Percentiles rank a stretch among this genome's conserved stretches.
These are phyloP conservation scores for Albatrellus ellisii DNA, from an alignment of 768 basidiomycete species.

Conservation along the genomic window DNA sequence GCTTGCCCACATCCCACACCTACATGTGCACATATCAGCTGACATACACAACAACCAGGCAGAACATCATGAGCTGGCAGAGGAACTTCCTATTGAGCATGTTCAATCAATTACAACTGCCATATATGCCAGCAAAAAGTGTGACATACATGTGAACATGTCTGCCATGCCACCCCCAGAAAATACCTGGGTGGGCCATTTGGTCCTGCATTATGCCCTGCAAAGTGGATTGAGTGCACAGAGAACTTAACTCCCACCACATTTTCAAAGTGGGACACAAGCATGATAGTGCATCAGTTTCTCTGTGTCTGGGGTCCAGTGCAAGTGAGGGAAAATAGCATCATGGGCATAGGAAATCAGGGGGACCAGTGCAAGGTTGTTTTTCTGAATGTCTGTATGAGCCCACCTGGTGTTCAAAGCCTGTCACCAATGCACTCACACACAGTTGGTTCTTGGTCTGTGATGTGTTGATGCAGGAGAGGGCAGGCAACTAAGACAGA, in stretches of 20 bases:
- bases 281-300: conserved; percentile 69
- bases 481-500: too few species aligned
- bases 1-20: conserved; percentile 74
- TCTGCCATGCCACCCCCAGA: conserved; percentile 73
- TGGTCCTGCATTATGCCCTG: conserved; percentile 49
- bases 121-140: conserved; percentile 54
- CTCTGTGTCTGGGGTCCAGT: conserved; percentile 2
- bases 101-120: conserved; percentile 84
- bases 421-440: conserved; percentile 76
- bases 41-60: conserved; percentile 72
- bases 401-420: conserved; percentile 73
- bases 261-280: conserved; percentile 56
- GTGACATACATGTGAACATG: conserved; percentile 57
- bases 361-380: conserved; percentile 80
- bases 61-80: conserved; percentile 60
- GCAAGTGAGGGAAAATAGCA: conserved; percentile 38
- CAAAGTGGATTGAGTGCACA: conserved; percentile 51
- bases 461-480: too few species aligned
- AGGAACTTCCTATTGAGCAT: conserved; percentile 68
- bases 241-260: conserved; percentile 87
- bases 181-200: conserved; percentile 54
- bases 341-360: conserved; percentile 76
- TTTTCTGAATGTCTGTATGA: conserved; percentile 99
- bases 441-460: conserved; percentile 66
- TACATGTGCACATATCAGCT: conserved; percentile 94